These are phyloP conservation scores for Sarocladium brachiariae DNA, from an alignment of 2,329 filamentous ascomycete genomes.

Conservation along the genomic window DNA sequence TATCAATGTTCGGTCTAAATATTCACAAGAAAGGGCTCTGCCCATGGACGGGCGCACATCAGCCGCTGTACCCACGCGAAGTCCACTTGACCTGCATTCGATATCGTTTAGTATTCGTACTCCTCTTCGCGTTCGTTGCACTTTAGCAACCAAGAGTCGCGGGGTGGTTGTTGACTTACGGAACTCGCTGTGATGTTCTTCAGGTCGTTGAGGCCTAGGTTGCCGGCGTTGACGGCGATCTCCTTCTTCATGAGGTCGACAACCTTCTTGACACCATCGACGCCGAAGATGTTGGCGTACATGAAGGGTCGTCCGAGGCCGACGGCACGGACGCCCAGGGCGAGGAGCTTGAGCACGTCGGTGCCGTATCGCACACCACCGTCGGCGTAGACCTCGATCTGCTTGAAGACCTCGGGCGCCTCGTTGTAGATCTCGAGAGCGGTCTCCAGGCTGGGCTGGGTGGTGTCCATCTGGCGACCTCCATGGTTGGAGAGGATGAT, in stretches of 20 bases:
- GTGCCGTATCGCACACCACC: constrained; percentile 36
- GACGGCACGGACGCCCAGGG: constrained; percentile 56
- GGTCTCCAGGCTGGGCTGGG: constrained; percentile 30
- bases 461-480: constrained; percentile 33
- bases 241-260: constrained; percentile 36
- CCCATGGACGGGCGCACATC: background rate
- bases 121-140: background rate
- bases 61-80: constrained; percentile 4
- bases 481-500: constrained; percentile 38
- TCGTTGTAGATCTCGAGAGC: constrained; percentile 31
- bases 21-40: background rate
- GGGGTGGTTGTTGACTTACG: constrained; percentile 1
- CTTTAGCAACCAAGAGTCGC: background rate
- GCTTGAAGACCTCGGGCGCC: constrained; percentile 30
- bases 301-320: constrained; percentile 39
- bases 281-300: constrained; percentile 39
- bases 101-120: background rate
- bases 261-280: constrained; percentile 33
- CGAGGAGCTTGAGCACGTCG: constrained; percentile 42
- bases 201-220: constrained; percentile 24
- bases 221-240: constrained; percentile 28
- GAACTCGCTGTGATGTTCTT: constrained; percentile 5
- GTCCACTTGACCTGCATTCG: constrained; percentile 6
- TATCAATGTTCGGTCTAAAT: background rate
- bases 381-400: constrained; percentile 33